Percentiles rank a stretch among this genome's conserved stretches.
These are phyloP conservation scores for Sophora flavescens DNA, from an alignment of 306 rosid species.

Conservation along the genomic window DNA sequence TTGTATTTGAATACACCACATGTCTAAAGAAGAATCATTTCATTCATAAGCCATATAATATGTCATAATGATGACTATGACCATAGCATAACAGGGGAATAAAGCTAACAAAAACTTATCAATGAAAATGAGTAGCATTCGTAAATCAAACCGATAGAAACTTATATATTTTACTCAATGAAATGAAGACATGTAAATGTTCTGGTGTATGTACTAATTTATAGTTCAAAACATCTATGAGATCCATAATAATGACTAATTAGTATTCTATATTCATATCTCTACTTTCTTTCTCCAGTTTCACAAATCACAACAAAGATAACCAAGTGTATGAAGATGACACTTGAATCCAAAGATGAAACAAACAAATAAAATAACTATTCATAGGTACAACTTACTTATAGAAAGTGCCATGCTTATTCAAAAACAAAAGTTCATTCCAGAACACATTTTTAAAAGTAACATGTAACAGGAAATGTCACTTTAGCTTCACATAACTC, in stretches of 20 bases:
- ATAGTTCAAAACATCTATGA: not conserved
- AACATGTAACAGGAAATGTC: not conserved
- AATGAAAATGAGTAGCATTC: not conserved
- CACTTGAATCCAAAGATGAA: not conserved
- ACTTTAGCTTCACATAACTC: not conserved
- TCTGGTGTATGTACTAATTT: not conserved
- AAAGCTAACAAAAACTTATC: no score
- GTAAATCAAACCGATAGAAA: not conserved
- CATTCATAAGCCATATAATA: no score
- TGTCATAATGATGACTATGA: no score
- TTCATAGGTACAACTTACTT: not conserved
- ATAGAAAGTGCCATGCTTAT: not conserved
- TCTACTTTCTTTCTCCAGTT: not conserved
- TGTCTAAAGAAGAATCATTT: no score
- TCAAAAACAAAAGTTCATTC: not conserved
- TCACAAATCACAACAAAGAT: not conserved
- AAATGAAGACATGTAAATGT: not conserved
- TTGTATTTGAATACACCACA: conserved; percentile 65
- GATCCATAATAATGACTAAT: not conserved
- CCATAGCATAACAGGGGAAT: no score
- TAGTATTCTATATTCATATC: no score
- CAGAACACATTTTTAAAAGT: not conserved
- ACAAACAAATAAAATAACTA: not conserved
- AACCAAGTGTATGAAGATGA: not conserved
- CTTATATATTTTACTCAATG: not conserved